A percentile compares a stretch with the other conserved stretches of the same genome.
Conservation (phyloP, 2,329 filamentous ascomycete species). For the Colletotrichum filicis region DNA sequence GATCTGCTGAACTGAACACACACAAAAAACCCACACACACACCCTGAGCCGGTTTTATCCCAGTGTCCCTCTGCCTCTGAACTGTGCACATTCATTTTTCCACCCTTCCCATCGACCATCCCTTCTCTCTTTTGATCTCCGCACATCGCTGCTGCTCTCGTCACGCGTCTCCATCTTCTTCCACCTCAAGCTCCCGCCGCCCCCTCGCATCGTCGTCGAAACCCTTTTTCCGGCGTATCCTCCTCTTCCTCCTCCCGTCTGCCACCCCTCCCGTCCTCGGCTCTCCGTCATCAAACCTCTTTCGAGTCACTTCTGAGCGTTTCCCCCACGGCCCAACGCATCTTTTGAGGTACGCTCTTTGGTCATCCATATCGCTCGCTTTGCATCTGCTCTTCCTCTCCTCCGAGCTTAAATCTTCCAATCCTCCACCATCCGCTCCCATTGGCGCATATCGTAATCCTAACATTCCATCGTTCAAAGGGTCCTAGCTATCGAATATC, state of each 20-base stretch:
- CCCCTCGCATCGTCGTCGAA: slow-evolving; percentile 34
- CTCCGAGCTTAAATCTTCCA: background rate
- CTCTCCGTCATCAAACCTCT: slow-evolving; percentile 15
- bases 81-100: slow-evolving; percentile 34
- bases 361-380: background rate
- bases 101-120: slow-evolving; percentile 12
- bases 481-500: slow-evolving; percentile 7
- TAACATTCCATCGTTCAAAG: slow-evolving; percentile 11
- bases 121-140: slow-evolving; percentile 29
- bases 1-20: slow-evolving; percentile 26
- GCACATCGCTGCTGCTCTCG: slow-evolving; percentile 23
- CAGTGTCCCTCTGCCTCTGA: slow-evolving; percentile 5
- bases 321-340: slow-evolving; percentile 21
- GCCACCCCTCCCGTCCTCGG: background rate
- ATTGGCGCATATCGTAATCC: slow-evolving; percentile 20
- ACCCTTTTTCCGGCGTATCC: slow-evolving; percentile 25
- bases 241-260: background rate
- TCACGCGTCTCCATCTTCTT: slow-evolving; percentile 31
- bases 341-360: slow-evolving; percentile 21
- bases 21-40: slow-evolving; percentile 26
- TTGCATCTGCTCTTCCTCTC: background rate
- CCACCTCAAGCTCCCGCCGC: slow-evolving; percentile 8
- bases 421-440: background rate
- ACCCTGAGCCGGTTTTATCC: slow-evolving; percentile 30
- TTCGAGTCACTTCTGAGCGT: slow-evolving; percentile 29